Evolutionary conservation across 441 rosid species (phyloP).

Genomic region (Corymbia citriodora): DNA sequence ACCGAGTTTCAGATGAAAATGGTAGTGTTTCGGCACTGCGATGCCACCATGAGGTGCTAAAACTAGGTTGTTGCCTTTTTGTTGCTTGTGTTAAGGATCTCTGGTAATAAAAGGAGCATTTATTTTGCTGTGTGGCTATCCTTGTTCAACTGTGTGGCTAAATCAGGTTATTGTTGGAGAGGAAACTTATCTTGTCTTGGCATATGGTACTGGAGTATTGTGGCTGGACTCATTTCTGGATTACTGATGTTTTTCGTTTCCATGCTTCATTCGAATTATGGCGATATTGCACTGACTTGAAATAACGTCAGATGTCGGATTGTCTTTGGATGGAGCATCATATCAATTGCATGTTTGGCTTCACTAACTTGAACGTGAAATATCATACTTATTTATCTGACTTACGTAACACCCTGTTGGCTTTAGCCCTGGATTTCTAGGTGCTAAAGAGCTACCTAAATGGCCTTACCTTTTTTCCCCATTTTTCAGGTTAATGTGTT

Average conservation of each 20-base stretch:
- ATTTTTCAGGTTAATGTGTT: not conserved
- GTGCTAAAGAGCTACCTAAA: not conserved
- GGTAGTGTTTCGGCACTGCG: not conserved
- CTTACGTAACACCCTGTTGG: not conserved
- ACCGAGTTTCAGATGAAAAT: not conserved
- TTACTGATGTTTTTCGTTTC: not conserved
- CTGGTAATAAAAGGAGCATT: not conserved
- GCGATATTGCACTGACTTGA: not conserved
- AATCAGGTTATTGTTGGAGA: not conserved
- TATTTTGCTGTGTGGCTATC: not conserved
- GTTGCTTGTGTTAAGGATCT: not conserved
- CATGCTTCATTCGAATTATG: not conserved
- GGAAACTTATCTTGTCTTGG: not conserved
- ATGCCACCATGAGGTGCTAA: not conserved
- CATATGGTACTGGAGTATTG: not conserved
- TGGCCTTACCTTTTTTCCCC: not conserved
- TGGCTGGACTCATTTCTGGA: not conserved
- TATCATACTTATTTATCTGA: not conserved
- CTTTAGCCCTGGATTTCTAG: not conserved
- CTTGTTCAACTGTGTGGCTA: not conserved
- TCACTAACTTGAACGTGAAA: not conserved
- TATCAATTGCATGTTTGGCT: not conserved
- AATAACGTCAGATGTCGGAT: rapidly evolving
- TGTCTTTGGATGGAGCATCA: not conserved
- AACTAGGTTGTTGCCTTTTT: not conserved